Percentiles rank a stretch among this genome's conserved stretches.
Evolutionary conservation across 2,329 filamentous ascomycete species (phyloP).

Genomic region (Aplosporella prunicola): DNA sequence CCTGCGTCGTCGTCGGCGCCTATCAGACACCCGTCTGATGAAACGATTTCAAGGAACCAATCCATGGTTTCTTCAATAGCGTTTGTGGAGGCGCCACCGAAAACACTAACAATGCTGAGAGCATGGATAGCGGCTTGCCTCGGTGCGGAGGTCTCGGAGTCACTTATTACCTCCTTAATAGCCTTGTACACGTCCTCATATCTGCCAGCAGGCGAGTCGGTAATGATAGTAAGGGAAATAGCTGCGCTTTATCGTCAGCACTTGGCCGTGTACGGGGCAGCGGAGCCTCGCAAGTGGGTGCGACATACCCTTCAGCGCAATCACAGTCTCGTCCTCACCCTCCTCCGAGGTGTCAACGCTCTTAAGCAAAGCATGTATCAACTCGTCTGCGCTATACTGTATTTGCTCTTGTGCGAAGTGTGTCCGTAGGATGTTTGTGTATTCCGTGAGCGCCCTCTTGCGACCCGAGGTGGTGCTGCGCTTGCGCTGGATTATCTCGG

Average conservation of each 20-base stretch:
- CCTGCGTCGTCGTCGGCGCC: conserved; percentile 60
- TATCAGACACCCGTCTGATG: conserved; percentile 66
- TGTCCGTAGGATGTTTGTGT: conserved; percentile 56
- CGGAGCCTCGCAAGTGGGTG: not conserved
- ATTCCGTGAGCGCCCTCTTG: conserved; percentile 53
- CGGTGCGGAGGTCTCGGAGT: conserved; percentile 53
- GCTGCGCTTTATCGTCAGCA: conserved; percentile 32
- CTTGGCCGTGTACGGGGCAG: not conserved
- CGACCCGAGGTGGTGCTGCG: conserved; percentile 63
- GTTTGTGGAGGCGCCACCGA: conserved; percentile 61
- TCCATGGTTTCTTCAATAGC: conserved; percentile 64
- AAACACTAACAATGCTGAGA: conserved; percentile 62
- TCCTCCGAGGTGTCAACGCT: conserved; percentile 61
- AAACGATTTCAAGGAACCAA: conserved; percentile 66
- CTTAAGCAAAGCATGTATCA: conserved; percentile 57
- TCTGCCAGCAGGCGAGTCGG: conserved; percentile 53
- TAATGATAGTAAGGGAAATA: conserved; percentile 60
- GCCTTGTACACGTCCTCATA: conserved; percentile 52
- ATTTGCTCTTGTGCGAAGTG: conserved; percentile 59
- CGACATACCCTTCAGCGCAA: conserved; percentile 53
- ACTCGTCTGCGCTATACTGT: conserved; percentile 48
- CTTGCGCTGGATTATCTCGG: conserved; percentile 68
- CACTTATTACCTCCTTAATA: conserved; percentile 55
- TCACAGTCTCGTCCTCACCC: conserved; percentile 57
- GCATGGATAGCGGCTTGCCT: conserved; percentile 67